Conservation (phyloP, 2,329 filamentous ascomycete species). For the Trichoderma guizhouense region DNA sequence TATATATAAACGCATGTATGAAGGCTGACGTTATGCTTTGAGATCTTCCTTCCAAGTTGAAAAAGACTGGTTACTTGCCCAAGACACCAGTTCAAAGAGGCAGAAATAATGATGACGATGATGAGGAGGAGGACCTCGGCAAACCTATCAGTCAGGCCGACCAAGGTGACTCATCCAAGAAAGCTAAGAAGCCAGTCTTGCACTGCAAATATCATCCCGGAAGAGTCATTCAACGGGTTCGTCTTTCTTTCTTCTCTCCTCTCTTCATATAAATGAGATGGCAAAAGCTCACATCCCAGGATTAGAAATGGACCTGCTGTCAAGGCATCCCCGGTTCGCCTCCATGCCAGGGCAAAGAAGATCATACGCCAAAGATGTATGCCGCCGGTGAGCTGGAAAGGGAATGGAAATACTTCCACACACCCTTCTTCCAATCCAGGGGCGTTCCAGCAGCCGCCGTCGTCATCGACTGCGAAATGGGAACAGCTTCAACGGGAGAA, state of each 20-base stretch:
- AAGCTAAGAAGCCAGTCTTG: slow-evolving; percentile 2
- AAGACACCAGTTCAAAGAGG: background rate
- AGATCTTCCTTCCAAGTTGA: background rate
- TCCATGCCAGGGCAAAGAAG: slow-evolving; percentile 27
- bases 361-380: slow-evolving; percentile 28
- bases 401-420: slow-evolving; percentile 28
- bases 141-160: background rate
- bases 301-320: slow-evolving; percentile 34
- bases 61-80: background rate
- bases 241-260: background rate
- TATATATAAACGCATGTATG: background rate
- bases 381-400: slow-evolving; percentile 26
- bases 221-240: slow-evolving; percentile 28
- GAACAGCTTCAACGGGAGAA: slow-evolving; percentile 41
- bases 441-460: slow-evolving; percentile 30
- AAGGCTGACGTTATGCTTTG: background rate
- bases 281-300: background rate
- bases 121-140: background rate
- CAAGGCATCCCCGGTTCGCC: slow-evolving; percentile 22
- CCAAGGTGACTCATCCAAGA: background rate
- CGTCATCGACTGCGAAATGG: slow-evolving; percentile 56
- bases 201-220: slow-evolving; percentile 31
- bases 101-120: background rate
- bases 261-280: background rate
- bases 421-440: slow-evolving; percentile 14